Percentiles rank a stretch among this genome's conserved stretches.
Evolutionary conservation across 441 rosid species (phyloP).

Genomic region (Adansonia grandidieri): DNA sequence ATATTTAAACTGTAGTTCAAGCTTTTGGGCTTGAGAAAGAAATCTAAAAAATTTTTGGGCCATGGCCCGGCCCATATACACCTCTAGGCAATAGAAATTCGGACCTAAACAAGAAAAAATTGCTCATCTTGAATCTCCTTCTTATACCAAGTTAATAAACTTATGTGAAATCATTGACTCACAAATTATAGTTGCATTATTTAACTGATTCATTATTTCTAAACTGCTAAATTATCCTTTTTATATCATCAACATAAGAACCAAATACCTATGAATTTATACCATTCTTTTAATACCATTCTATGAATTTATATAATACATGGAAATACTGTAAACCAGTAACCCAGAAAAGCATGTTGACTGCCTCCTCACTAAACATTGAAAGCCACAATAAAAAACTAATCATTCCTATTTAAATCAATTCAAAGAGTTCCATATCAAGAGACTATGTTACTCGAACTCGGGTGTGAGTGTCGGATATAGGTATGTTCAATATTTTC

Average conservation of each 20-base stretch:
- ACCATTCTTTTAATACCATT: not conserved
- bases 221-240: not conserved
- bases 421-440: not conserved
- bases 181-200: not conserved
- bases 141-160: not conserved
- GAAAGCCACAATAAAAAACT: not conserved
- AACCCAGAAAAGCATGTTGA: not conserved
- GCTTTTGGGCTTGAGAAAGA: too few relatives aligned
- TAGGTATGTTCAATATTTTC: too few relatives aligned
- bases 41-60: too few relatives aligned
- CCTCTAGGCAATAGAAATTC: not conserved
- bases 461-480: too few relatives aligned
- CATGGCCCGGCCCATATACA: too few relatives aligned
- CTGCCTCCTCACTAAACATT: not conserved
- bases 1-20: too few relatives aligned
- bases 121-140: not conserved
- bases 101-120: not conserved
- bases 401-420: not conserved
- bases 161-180: not conserved
- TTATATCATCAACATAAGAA: not conserved
- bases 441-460: too few relatives aligned
- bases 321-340: not conserved
- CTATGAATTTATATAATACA: not conserved
- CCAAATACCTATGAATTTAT: not conserved
- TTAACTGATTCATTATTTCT: not conserved